Base-by-base conservation (phyloP, 1,284 basidiomycete genomes). In the Hypsizygus ulmarius region DNA sequence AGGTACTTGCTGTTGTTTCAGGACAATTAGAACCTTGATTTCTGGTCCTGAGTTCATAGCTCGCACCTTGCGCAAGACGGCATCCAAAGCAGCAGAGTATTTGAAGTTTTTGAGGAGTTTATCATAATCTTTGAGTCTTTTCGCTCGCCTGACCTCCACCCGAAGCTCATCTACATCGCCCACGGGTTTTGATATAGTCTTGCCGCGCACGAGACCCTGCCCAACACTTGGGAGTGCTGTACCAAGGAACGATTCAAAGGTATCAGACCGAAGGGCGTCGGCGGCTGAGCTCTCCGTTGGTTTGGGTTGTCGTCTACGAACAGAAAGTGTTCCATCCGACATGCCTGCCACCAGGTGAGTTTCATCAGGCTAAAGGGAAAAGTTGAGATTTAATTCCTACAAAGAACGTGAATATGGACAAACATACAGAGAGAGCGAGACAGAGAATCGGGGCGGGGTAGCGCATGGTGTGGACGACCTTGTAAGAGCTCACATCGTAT, bases 391-490 rank as follows among this genome's bases (percentile, higher is more conserved):
- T 43, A n/a, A 52, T 29, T 51, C 36, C 47, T 48, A 15, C 10
- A 39, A 37, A 32, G 35, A 3, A 33, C 12, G 5, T 15, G 10
- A 14, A 33, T 29, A 28, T 21, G 49, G 6, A 36, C 69, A 34
- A 11, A 73, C 82, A 62, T 62, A 91, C 92, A 51, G 90, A 98
- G 51, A 92, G 76, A n/a, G 93, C 94, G 38, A 99, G 73, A 60
- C 86, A 93, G 4, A 99, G 75, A 3, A 99, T 73, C 1, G 95
- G 93, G 1, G 94, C 91, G 2, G 95, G 92, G 66, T 99, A 99
- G 35, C 96, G 87, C 93, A 99, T 99, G 0, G 97, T 98, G 65
- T 99, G 97, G 7, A 96, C 87, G 25, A 99, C 97, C 60, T 90
- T 90, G 75, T 95, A 96, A 32, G 87, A 87, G 61, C 90, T 84